Conservation (phyloP, 2,329 filamentous ascomycete genomes). For the Pezicula radicicola region DNA sequence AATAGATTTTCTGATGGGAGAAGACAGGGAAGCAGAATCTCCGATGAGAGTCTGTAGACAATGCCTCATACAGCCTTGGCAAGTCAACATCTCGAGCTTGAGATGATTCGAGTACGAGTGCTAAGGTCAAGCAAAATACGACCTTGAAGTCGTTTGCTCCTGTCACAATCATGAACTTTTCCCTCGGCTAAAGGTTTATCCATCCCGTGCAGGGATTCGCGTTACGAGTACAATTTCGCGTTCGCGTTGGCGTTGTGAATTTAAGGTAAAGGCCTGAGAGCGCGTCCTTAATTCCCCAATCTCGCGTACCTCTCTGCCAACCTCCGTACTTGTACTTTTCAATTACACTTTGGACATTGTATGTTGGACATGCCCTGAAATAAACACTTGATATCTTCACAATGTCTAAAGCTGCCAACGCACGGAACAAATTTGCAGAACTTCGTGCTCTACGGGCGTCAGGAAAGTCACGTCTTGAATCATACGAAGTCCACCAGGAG, state of each 20-base stretch:
- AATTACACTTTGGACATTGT: not conserved
- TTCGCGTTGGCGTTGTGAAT: not conserved
- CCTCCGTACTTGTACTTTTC: not conserved
- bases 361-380: not conserved
- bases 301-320: conserved; percentile 2
- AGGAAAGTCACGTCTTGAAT: conserved; percentile 87
- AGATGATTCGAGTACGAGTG: not conserved
- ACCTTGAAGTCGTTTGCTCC: too few relatives aligned
- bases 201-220: conserved; percentile 1
- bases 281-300: not conserved
- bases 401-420: conserved; percentile 29
- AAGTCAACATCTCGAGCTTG: conserved; percentile 21
- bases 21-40: conserved; percentile 10
- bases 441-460: conserved; percentile 79
- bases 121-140: not conserved
- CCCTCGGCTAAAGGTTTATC: not conserved
- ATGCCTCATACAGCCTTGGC: conserved; percentile 24
- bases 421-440: conserved; percentile 62
- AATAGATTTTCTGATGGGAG: conserved; percentile 1
- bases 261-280: not conserved
- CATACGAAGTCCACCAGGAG: conserved; percentile 82
- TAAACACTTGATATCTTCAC: conserved; percentile 6
- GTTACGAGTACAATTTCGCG: conserved; percentile 7
- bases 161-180: too few relatives aligned
- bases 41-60: conserved; percentile 23